Conservation (phyloP, 2,329 filamentous ascomycete genomes). For the Cucurbitaria berberidis region DNA sequence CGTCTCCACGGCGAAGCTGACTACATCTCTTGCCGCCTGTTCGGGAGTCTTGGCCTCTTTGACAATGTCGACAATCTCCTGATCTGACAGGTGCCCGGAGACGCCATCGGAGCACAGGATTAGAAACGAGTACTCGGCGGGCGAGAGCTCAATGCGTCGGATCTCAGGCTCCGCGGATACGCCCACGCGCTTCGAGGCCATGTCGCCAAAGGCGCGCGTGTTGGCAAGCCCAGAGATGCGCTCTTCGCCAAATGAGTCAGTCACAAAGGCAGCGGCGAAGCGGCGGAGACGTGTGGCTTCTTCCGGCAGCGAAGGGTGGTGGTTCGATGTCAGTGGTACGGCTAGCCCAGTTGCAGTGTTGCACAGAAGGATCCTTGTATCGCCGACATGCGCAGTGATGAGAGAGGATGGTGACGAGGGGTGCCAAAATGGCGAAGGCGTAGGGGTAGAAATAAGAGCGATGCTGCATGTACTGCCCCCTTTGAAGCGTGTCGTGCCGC, state of each 20-base stretch:
- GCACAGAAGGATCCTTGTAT: conserved; percentile 89
- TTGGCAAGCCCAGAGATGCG: conserved; percentile 93
- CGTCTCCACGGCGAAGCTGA: conserved; percentile 88
- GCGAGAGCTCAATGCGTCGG: conserved; percentile 75
- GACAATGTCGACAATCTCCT: conserved; percentile 94
- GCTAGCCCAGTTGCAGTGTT: conserved; percentile 82
- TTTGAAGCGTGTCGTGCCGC: conserved; percentile 79
- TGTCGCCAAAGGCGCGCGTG: conserved; percentile 91
- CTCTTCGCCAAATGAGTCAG: conserved; percentile 96
- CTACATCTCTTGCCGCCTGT: conserved; percentile 77
- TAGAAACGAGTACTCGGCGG: conserved; percentile 87
- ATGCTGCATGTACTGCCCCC: conserved; percentile 93
- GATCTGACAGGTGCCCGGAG: conserved; percentile 82
- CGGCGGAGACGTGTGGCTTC: conserved; percentile 84
- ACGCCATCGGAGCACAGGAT: conserved; percentile 90
- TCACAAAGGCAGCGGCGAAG: conserved; percentile 85
- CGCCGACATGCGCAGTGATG: conserved; percentile 87
- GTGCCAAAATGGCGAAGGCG: conserved; percentile 93
- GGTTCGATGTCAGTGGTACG: conserved; percentile 83
- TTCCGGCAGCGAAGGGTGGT: conserved; percentile 86
- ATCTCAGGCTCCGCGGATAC: conserved; percentile 95
- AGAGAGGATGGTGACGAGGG: conserved; percentile 83
- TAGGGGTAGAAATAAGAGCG: conserved; percentile 89
- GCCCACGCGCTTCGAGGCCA: conserved; percentile 87
- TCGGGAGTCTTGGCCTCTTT: conserved; percentile 94